phyloP scores from a whole-genome alignment of 2,329 filamentous ascomycete genomes.

The Scytalidium sp. region DNA sequence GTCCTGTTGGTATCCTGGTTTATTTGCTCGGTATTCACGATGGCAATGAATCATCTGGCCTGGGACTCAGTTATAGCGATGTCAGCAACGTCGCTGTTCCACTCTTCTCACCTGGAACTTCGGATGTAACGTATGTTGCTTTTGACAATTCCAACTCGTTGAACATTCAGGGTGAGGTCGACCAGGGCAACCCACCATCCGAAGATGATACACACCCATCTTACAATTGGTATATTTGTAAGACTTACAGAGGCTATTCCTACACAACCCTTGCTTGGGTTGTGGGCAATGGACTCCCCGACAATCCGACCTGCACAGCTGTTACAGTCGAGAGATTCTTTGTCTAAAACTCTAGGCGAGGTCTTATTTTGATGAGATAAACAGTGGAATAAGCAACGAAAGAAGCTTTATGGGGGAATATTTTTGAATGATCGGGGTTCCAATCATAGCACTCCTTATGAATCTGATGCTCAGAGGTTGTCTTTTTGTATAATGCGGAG shows the following conservation, averaged over 20 bases:
- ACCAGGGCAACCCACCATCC: not conserved
- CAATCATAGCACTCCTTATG: too few species aligned
- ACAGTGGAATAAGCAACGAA: not conserved
- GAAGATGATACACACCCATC: not conserved
- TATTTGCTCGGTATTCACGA: not conserved
- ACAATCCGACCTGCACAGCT: constrained; percentile 2
- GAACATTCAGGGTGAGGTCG: constrained; percentile 1
- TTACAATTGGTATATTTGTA: constrained; percentile 2
- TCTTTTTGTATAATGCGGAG: too few species aligned
- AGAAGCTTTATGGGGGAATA: too few species aligned
- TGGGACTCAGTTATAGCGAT: not conserved
- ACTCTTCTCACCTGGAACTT: not conserved
- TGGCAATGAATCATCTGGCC: not conserved
- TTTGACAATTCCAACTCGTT: not conserved
- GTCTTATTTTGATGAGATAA: not conserved
- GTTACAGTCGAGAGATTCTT: constrained; percentile 1
- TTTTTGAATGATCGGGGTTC: too few species aligned
- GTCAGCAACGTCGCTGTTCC: not conserved
- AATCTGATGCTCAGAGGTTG: too few species aligned
- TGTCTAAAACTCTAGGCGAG: not conserved
- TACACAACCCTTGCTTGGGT: constrained; percentile 3
- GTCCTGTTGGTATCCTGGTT: not conserved
- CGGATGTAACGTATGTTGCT: not conserved
- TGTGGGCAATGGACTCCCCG: not conserved
- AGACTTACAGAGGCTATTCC: not conserved